A percentile compares a stretch with the other conserved stretches of the same genome.
Evolutionary conservation across 2,329 filamentous ascomycete species (phyloP).

Genomic region (Ophiosphaerella herpotricha): DNA sequence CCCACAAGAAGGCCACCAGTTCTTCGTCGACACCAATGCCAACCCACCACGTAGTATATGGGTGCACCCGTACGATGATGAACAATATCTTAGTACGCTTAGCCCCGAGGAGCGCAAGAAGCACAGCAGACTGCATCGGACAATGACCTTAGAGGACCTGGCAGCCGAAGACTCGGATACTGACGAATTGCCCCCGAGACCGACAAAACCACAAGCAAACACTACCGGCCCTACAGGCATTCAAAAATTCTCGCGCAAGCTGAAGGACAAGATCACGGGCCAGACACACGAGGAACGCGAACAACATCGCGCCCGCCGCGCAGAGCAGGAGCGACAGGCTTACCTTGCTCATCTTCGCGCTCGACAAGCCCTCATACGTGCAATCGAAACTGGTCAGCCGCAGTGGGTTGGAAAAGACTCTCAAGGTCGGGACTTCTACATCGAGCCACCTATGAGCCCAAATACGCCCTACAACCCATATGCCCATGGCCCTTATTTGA

Average conservation of each 20-base stretch:
- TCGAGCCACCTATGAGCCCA: constrained; percentile 57
- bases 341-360: constrained; percentile 59
- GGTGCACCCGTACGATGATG: constrained; percentile 66
- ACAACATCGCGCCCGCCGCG: constrained; percentile 51
- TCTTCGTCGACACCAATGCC: constrained; percentile 64
- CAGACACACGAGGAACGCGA: constrained; percentile 62
- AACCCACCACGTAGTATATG: constrained; percentile 63
- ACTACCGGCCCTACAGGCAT: constrained; percentile 38
- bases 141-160: constrained; percentile 50
- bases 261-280: constrained; percentile 64
- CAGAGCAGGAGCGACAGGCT: constrained; percentile 55
- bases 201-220: constrained; percentile 9
- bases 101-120: constrained; percentile 55
- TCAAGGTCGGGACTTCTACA: constrained; percentile 61
- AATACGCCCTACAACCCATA: constrained; percentile 51
- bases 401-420: constrained; percentile 60
- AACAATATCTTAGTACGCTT: constrained; percentile 57
- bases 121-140: constrained; percentile 47
- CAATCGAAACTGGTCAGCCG: constrained; percentile 60
- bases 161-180: constrained; percentile 49
- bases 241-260: constrained; percentile 57
- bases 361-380: constrained; percentile 56
- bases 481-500: constrained; percentile 51
- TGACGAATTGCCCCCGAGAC: constrained; percentile 26
- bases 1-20: constrained; percentile 59